Evolutionary conservation across 306 rosid genomes (phyloP), one percentile per base, ranked within the genome.

Genomic region (Prunus mira): DNA sequence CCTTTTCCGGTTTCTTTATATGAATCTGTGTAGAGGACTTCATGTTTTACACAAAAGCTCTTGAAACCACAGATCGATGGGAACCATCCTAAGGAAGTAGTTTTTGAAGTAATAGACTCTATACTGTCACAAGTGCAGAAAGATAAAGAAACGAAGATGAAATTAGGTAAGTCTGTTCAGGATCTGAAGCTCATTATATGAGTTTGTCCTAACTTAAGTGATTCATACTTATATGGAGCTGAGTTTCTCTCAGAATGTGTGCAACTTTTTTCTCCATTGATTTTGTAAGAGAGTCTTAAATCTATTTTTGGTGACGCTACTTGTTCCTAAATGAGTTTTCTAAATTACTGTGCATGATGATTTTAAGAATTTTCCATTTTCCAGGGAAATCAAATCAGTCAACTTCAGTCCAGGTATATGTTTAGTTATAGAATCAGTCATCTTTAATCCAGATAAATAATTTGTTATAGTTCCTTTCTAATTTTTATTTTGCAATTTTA

Each of bases 71-170:
- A 95, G 98, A 83, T 95, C 32, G 85, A 95, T 81, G 98, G 98
- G 50, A 90, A 89, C 78, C 89, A 82, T 71, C 62, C 90, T 19
- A 95, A 90, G 76, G 90, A 83, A 65, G 90, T 62, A 77, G 82
- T 95, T 81, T 95, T 92, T 76, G 77, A 86, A 78, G 96, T 89
- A 73, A 82, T 95, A 76, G 91, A 85, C 76, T 84, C 92, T 65
- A 74, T 86, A 45, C 76, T 95, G 71, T 85, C 88, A 27, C 92
- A 82, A 81, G 74, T 87, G 67, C 91, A 84, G 55, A 80, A 83
- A 57, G 88, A 85, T 30, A 90, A 80, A 75, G 86, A 67, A 71
- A 82, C 74, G 70, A 28, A 22, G 65, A 47, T 64, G 38, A 87
- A 86, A 52, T 43, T 86, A 60, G 95, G 95, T 86, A 79, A 65